These are phyloP conservation scores for Acanthamoeba culbertsoni DNA, from an alignment of 208 protist genomes.

Conservation along the genomic window DNA sequence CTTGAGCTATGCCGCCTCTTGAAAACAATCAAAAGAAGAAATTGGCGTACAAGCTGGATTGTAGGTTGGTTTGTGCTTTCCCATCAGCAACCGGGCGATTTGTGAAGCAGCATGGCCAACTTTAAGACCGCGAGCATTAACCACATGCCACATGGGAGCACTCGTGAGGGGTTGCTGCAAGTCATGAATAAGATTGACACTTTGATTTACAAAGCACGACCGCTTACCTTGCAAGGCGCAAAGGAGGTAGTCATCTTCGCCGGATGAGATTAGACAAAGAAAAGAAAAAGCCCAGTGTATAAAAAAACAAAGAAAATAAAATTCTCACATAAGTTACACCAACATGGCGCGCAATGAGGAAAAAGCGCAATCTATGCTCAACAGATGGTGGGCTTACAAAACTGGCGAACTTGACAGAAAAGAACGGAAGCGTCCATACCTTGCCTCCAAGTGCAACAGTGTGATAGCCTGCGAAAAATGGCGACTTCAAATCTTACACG, in stretches of 20 bases:
- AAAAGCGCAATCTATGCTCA: conserved; percentile 80
- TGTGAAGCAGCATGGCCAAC: conserved; percentile 64
- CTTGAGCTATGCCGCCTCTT: too few relatives aligned
- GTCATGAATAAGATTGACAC: too few relatives aligned
- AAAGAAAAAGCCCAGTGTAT: too few relatives aligned
- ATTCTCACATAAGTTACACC: too few relatives aligned
- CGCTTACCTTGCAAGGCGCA: background rate
- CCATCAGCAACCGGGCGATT: conserved; percentile 60
- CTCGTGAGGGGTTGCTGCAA: conserved; percentile 55
- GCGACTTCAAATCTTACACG: conserved; percentile 80
- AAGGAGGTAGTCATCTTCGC: background rate
- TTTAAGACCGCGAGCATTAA: conserved; percentile 60
- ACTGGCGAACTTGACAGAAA: background rate
- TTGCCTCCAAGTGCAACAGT: conserved; percentile 78
- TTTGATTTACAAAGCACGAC: too few relatives aligned
- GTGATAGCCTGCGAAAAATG: conserved; percentile 81
- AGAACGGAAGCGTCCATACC: conserved; percentile 75
- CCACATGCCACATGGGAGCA: conserved; percentile 66
- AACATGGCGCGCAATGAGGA: conserved; percentile 80
- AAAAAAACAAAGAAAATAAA: background rate
- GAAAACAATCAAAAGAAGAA: too few relatives aligned
- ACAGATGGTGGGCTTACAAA: conserved; percentile 72
- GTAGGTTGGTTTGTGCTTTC: conserved; percentile 70
- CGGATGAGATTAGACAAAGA: too few relatives aligned
- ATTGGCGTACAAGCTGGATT: conserved; percentile 18